Evolutionary conservation across 306 rosid genomes (phyloP), one percentile per base, ranked within the genome.

Genomic region (Lathyrus aphaca): DNA sequence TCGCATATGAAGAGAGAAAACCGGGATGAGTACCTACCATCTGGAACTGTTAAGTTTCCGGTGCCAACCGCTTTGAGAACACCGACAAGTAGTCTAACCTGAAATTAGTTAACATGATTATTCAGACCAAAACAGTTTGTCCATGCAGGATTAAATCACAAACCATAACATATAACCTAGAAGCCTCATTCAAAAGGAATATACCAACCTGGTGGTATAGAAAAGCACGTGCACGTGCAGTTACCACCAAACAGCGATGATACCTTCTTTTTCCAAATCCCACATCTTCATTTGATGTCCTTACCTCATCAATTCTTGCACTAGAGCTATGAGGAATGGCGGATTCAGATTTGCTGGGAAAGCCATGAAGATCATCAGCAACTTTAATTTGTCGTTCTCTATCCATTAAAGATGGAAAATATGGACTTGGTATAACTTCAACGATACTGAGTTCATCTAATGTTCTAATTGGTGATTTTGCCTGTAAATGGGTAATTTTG

Each of bases 31-130:
- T 68, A 57, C 96, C 99, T 68, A 64, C 97, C 99, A 30, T 94
- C 96, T n/a, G 89, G 64, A 70, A 82, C 27, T 19, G 85, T 84
- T 23, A 88, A 67, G 58, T 75, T 82, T 71, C 97, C 91, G 0
- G 89, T 85, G 42, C 99, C 99, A 43, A 87, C 91, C 11, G 82
- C 82, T 75, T 94, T 94, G 42, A 94, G 87, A 70, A 87, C 96
- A 38, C 99, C 97, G 23, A 91, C 96, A 29, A 94, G 90, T 53
- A 94, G 85, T 83, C 99, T 88, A 27, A 94, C 96, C 97, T 94
- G 79, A 75, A 64, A 68, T 50, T 13, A 35, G 37, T 49, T 25
- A 66, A 44, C 73, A 71, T 23, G 3, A 15, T 37, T 19, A 45
- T 49, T 73, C 60, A 54, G 61, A 54, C 51, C 68, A 60, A 45